Percentiles rank a stretch among this genome's conserved stretches.
Evolutionary conservation across 306 rosid genomes (phyloP).

Genomic region (Oemleria cerasiformis): DNA sequence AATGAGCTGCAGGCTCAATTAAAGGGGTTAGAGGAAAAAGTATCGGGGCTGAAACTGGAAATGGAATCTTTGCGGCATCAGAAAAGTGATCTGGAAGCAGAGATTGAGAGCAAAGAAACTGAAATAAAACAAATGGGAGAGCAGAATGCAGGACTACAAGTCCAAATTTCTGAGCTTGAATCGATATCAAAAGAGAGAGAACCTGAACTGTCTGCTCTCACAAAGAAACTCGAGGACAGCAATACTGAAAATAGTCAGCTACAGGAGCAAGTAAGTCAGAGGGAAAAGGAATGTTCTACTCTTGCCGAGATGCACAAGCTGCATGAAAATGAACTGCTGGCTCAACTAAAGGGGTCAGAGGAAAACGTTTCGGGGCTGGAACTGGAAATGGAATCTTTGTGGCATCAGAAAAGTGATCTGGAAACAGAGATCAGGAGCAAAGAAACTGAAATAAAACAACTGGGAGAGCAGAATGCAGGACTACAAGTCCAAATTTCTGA

Average conservation of each 20-base stretch:
- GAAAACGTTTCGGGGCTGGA: slow-evolving; percentile 27
- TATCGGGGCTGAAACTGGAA: slow-evolving; percentile 39
- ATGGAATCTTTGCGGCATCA: slow-evolving; percentile 42
- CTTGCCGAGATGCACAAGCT: slow-evolving; percentile 52
- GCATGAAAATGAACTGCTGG: slow-evolving; percentile 42
- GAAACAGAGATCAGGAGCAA: no score
- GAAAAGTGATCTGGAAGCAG: slow-evolving; percentile 43
- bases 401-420: no score
- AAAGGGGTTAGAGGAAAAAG: slow-evolving; percentile 39
- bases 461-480: no score
- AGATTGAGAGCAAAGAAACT: slow-evolving; percentile 43
- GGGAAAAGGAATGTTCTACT: slow-evolving; percentile 46
- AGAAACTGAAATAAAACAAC: no score
- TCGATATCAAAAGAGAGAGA: no score
- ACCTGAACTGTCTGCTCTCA: no score
- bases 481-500: no score
- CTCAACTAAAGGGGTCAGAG: slow-evolving; percentile 42
- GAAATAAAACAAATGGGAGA: no score
- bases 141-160: no score
- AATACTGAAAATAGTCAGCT: slow-evolving; percentile 31
- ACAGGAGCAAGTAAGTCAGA: slow-evolving; percentile 48
- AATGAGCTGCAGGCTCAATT: slow-evolving; percentile 43
- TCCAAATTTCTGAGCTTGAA: no score
- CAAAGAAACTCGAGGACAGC: no score
- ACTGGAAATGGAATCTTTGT: slow-evolving; percentile 46